Conservation (phyloP, 768 basidiomycete genomes). For the Plicaturopsis crispa region DNA sequence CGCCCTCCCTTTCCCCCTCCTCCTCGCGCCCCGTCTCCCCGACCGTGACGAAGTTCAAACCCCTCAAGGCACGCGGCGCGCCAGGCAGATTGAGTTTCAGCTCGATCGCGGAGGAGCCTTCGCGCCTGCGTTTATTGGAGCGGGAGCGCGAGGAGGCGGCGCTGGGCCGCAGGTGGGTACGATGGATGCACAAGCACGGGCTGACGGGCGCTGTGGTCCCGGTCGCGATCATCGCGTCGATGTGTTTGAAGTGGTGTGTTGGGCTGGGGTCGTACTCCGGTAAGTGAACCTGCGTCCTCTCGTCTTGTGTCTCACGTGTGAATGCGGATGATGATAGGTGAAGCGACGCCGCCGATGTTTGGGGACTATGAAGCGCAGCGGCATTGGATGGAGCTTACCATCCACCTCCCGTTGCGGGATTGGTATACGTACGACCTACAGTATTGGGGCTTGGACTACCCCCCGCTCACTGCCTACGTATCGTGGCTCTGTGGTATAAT, state of each 20-base stretch:
- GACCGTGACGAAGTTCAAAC: slow-evolving; percentile 23
- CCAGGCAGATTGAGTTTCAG: slow-evolving; percentile 31
- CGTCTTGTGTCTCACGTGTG: background rate
- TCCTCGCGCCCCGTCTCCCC: slow-evolving; percentile 43
- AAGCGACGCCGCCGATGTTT: slow-evolving; percentile 70
- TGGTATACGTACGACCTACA: slow-evolving; percentile 89
- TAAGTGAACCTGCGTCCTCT: slow-evolving; percentile 25
- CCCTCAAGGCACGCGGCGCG: slow-evolving; percentile 13
- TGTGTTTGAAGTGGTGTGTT: slow-evolving; percentile 58
- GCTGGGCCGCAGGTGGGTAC: slow-evolving; percentile 57
- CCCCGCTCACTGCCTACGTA: slow-evolving; percentile 85
- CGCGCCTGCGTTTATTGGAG: slow-evolving; percentile 4
- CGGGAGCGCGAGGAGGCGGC: slow-evolving; percentile 20
- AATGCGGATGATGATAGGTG: slow-evolving; percentile 33
- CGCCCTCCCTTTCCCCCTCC: slow-evolving; percentile 35
- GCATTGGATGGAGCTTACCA: slow-evolving; percentile 92
- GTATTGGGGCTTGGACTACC: slow-evolving; percentile 96
- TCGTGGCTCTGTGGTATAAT: slow-evolving; percentile 77
- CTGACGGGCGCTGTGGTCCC: slow-evolving; percentile 57
- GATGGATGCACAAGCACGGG: slow-evolving; percentile 73
- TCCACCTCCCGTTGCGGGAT: slow-evolving; percentile 61
- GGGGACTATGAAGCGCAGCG: slow-evolving; percentile 93
- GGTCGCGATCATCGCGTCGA: slow-evolving; percentile 40
- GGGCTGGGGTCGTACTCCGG: slow-evolving; percentile 82
- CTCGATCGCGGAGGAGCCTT: slow-evolving; percentile 27